These are phyloP conservation scores for Coniferiporia weirii DNA, from an alignment of 1,284 basidiomycete genomes.

Conservation along the genomic window DNA sequence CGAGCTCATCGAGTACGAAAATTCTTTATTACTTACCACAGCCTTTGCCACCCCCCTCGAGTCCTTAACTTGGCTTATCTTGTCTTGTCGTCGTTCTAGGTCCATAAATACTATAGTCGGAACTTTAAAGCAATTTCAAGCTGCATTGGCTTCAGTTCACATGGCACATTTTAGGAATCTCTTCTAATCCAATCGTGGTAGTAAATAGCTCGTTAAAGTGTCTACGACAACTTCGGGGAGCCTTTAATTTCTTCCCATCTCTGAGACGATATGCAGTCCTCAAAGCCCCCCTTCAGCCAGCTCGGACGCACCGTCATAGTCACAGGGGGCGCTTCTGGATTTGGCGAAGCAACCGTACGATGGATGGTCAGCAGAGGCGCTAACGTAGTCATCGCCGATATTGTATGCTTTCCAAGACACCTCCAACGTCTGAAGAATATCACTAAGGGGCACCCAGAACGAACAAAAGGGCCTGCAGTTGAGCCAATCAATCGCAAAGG, in stretches of 20 bases:
- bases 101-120: too few species aligned
- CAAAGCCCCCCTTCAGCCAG: background rate
- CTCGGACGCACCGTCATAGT: constrained; percentile 12
- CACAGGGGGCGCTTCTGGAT: constrained; percentile 16
- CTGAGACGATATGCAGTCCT: background rate
- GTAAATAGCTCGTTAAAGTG: too few species aligned
- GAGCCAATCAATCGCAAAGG: background rate
- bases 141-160: too few species aligned
- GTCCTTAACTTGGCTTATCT: too few species aligned
- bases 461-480: constrained; percentile 7
- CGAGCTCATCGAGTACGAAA: too few species aligned
- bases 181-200: too few species aligned
- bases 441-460: background rate
- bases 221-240: too few species aligned
- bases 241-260: background rate
- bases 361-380: constrained; percentile 15
- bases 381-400: constrained; percentile 16
- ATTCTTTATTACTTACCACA: too few species aligned
- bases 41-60: too few species aligned
- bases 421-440: background rate
- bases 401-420: background rate
- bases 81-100: too few species aligned
- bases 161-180: too few species aligned
- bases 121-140: too few species aligned
- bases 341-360: constrained; percentile 13